Evolutionary conservation across 495 filamentous ascomycete species (phyloP).

Genomic region (Aspergillus diversus): DNA sequence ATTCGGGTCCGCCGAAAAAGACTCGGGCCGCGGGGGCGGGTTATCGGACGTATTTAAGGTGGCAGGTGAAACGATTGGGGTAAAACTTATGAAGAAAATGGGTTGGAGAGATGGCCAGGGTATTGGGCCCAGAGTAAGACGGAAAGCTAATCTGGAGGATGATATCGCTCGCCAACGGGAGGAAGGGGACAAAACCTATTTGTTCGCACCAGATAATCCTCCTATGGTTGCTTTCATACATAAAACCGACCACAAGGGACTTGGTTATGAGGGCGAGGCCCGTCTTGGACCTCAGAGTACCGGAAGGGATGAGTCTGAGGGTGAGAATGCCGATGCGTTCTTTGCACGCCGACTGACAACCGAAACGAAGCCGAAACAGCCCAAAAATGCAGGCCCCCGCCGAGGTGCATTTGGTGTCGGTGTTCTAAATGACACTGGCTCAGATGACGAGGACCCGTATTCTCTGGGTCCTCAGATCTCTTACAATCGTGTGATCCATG

Average conservation of each 20-base stretch:
- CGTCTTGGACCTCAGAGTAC: conserved; percentile 47
- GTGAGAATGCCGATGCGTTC: conserved; percentile 53
- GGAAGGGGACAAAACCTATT: conserved; percentile 57
- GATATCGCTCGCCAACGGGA: conserved; percentile 35
- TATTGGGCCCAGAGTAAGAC: conserved; percentile 83
- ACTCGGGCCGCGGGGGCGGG: conserved; percentile 54
- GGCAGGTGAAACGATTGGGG: conserved; percentile 85
- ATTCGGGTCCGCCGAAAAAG: conserved; percentile 69
- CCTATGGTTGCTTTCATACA: conserved; percentile 72
- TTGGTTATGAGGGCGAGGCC: conserved; percentile 76
- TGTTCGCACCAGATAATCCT: conserved; percentile 90
- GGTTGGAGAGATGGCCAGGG: conserved; percentile 96
- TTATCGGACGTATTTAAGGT: conserved; percentile 77
- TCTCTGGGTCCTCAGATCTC: conserved; percentile 87
- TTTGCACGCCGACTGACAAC: conserved; percentile 42
- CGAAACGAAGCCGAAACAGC: conserved; percentile 34
- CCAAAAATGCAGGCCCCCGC: conserved; percentile 53
- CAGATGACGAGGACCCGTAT: conserved; percentile 97
- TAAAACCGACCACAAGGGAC: conserved; percentile 79
- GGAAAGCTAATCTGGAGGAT: conserved; percentile 71
- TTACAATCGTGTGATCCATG: conserved; percentile 84
- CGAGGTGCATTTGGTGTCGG: conserved; percentile 84
- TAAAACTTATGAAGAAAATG: conserved; percentile 88
- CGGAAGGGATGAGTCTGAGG: conserved; percentile 46
- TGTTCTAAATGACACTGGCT: conserved; percentile 90